Evolutionary conservation across 139 green algal species (phyloP).

Genomic region (Dunaliella primolecta): DNA sequence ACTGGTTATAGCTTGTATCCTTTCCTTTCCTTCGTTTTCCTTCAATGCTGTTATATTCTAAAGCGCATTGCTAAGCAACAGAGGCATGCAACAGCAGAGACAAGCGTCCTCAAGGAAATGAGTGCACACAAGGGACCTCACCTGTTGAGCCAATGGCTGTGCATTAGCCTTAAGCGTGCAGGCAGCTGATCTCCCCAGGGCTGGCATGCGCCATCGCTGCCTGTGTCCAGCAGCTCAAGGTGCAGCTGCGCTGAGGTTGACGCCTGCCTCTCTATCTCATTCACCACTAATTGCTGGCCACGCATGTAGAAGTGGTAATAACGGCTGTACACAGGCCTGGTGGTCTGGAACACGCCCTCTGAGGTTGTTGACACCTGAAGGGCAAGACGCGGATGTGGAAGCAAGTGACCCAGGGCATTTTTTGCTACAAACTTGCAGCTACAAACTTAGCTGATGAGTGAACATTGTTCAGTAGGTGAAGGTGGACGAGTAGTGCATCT

Average conservation of each 20-base stretch:
- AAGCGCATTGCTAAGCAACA: no score
- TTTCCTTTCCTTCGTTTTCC: no score
- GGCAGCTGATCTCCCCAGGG: slow-evolving; percentile 43
- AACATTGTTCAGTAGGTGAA: no score
- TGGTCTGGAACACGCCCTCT: slow-evolving; percentile 25
- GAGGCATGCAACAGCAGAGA: no score
- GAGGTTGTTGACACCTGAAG: not conserved
- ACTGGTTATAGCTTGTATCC: no score
- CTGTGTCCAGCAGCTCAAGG: slow-evolving; percentile 47
- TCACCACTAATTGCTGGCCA: slow-evolving; percentile 10
- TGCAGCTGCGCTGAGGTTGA: not conserved
- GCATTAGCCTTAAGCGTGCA: slow-evolving; percentile 32
- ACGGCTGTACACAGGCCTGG: slow-evolving; percentile 9
- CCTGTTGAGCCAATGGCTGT: slow-evolving; percentile 55
- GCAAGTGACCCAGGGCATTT: not conserved
- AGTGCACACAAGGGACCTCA: no score
- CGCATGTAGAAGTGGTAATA: slow-evolving; percentile 16
- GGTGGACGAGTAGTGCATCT: no score
- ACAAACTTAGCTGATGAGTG: no score
- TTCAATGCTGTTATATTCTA: no score
- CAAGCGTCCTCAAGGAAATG: no score
- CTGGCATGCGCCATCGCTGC: slow-evolving; percentile 7
- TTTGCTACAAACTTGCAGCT: no score
- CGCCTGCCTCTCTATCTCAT: slow-evolving; percentile 28
- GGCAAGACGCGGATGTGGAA: slow-evolving; percentile 20